Conservation (phyloP, 106 monocot genomes). For the Platanthera zijinensis region DNA sequence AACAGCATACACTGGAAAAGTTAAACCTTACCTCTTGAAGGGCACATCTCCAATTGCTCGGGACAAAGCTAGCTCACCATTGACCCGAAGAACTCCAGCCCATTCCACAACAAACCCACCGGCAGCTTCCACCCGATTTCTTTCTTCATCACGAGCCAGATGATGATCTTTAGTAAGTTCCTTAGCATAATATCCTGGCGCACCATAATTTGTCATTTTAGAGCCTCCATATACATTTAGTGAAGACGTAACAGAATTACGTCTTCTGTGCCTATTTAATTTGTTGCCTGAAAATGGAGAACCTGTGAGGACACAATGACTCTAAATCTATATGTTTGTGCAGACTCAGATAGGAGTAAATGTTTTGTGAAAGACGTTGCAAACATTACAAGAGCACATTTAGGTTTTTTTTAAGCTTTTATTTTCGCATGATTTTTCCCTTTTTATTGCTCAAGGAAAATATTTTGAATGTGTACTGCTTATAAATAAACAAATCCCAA, state of each 20-base stretch:
- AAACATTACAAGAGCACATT: background rate
- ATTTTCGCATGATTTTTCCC: background rate
- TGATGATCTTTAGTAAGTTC: slow-evolving; percentile 90
- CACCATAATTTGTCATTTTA: slow-evolving; percentile 24
- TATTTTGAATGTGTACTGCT: background rate
- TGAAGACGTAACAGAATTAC: slow-evolving; percentile 13
- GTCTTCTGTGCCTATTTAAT: slow-evolving; percentile 27
- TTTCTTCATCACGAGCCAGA: slow-evolving; percentile 78
- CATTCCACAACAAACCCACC: slow-evolving; percentile 80
- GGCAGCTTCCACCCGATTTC: slow-evolving; percentile 68
- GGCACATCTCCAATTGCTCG: slow-evolving; percentile 86
- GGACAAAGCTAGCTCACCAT: slow-evolving; percentile 79
- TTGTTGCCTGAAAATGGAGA: slow-evolving; percentile 18
- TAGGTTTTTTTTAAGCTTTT: background rate
- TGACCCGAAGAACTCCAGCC: slow-evolving; percentile 73
- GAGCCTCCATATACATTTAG: slow-evolving; percentile 12
- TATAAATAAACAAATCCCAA: slow-evolving; percentile 8
- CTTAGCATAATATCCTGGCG: slow-evolving; percentile 39
- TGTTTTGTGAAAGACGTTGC: background rate
- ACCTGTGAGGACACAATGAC: background rate
- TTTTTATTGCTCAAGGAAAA: background rate
- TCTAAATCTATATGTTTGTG: background rate
- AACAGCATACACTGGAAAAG: background rate
- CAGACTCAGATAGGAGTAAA: background rate
- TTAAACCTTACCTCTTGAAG: slow-evolving; percentile 53